These are phyloP conservation scores for Didymella keratinophila DNA, from an alignment of 2,329 filamentous ascomycete species.

Conservation along the genomic window DNA sequence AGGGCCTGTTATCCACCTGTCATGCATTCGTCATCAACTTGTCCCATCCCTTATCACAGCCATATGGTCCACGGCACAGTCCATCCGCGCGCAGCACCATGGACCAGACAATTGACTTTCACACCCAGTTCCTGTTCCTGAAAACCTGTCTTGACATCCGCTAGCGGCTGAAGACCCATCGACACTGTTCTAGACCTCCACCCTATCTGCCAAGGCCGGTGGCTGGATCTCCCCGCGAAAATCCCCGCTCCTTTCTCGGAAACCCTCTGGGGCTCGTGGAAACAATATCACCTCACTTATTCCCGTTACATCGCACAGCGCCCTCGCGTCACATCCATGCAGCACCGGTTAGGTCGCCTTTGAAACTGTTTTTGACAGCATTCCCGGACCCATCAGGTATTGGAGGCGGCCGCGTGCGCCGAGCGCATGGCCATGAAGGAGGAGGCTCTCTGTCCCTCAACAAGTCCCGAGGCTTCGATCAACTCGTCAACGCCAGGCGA, in stretches of 20 bases:
- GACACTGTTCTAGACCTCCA: conserved; percentile 11
- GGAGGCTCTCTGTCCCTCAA: conserved; percentile 27
- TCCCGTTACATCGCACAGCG: conserved; percentile 37
- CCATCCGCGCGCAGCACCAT: neutral
- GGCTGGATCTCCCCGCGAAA: conserved; percentile 27
- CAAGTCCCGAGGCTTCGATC: conserved; percentile 30
- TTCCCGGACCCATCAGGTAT: conserved; percentile 6
- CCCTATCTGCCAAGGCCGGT: conserved; percentile 21
- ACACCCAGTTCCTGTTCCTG: neutral
- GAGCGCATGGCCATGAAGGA: conserved; percentile 24
- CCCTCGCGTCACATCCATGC: conserved; percentile 33
- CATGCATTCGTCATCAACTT: conserved; percentile 8
- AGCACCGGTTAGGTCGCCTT: conserved; percentile 20
- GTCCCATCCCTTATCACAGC: neutral
- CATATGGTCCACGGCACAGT: neutral
- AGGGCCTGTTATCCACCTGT: neutral
- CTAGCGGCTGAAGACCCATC: conserved; percentile 6
- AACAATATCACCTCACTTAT: conserved; percentile 36
- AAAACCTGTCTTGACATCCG: neutral
- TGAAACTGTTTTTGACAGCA: conserved; percentile 4
- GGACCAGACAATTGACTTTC: neutral
- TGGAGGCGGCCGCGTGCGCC: conserved; percentile 12
- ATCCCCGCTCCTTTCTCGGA: conserved; percentile 25
- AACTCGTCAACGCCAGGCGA: conserved; percentile 25
- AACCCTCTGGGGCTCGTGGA: conserved; percentile 29